Conservation (phyloP, 140 eudicot species). For the Stevia rebaudiana region DNA sequence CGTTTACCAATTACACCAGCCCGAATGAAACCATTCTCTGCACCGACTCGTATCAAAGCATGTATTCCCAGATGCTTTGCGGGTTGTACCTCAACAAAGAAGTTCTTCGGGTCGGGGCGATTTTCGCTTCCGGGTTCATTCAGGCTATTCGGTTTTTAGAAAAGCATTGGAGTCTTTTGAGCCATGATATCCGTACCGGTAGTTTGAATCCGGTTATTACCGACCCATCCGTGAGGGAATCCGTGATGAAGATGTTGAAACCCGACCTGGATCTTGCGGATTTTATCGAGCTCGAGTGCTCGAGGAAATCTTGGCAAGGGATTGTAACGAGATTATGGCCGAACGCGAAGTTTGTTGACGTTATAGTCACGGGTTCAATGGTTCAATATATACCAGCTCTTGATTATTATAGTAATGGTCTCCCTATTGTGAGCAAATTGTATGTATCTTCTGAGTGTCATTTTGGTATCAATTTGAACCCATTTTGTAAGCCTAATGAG, state of each 20-base stretch:
- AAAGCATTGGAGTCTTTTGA: slow-evolving; percentile 61
- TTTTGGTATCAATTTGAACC: slow-evolving; percentile 88
- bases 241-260: slow-evolving; percentile 51
- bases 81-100: slow-evolving; percentile 63
- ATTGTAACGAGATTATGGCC: slow-evolving; percentile 91
- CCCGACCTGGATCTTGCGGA: slow-evolving; percentile 69
- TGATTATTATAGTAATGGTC: slow-evolving; percentile 72
- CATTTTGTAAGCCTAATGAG: slow-evolving; percentile 80
- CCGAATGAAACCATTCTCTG: slow-evolving; percentile 89
- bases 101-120: slow-evolving; percentile 95
- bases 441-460: slow-evolving; percentile 94
- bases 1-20: slow-evolving; percentile 94
- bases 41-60: slow-evolving; percentile 90
- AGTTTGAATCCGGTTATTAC: slow-evolving; percentile 49
- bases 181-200: slow-evolving; percentile 70
- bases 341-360: slow-evolving; percentile 82
- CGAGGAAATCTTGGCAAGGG: slow-evolving; percentile 81
- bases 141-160: slow-evolving; percentile 94
- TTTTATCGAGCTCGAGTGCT: slow-evolving; percentile 61
- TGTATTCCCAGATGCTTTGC: slow-evolving; percentile 94
- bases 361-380: slow-evolving; percentile 98
- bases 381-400: slow-evolving; percentile 90
- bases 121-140: slow-evolving; percentile 93
- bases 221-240: slow-evolving; percentile 51
- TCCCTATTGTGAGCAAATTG: slow-evolving; percentile 95